A percentile compares a stretch with the other conserved stretches of the same genome.
Conservation (phyloP, 2,329 filamentous ascomycete genomes). For the Coniochaeta sp. region DNA sequence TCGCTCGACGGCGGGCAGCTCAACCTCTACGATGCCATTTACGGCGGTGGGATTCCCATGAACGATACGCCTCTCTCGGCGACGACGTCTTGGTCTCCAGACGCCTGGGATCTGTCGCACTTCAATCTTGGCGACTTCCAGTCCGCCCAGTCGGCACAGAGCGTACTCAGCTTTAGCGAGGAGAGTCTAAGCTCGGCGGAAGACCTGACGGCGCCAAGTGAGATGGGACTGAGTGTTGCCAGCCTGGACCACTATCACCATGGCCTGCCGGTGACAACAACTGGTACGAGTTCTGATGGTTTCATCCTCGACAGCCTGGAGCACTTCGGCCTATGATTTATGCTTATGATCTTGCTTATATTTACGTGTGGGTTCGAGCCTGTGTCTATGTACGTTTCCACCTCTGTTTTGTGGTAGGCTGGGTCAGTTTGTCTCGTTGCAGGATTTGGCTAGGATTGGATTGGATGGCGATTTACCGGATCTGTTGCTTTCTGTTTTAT, state of each 20-base stretch:
- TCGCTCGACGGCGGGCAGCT: conserved; percentile 72
- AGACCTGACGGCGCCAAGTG: conserved; percentile 34
- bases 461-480: background rate
- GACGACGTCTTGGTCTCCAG: conserved; percentile 44
- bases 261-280: conserved; percentile 14
- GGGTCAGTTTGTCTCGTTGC: background rate
- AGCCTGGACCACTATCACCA: conserved; percentile 24
- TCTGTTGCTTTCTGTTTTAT: background rate
- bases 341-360: background rate
- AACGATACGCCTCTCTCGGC: conserved; percentile 36
- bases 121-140: conserved; percentile 44
- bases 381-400: background rate
- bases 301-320: conserved; percentile 35
- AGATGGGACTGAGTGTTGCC: conserved; percentile 35
- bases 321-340: conserved; percentile 24
- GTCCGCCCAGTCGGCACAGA: conserved; percentile 36
- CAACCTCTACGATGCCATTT: conserved; percentile 81
- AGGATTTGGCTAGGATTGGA: background rate
- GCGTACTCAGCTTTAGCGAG: conserved; percentile 49
- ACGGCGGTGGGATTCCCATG: conserved; percentile 53
- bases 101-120: conserved; percentile 46
- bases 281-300: conserved; percentile 11
- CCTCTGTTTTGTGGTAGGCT: background rate
- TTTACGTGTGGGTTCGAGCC: background rate
- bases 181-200: conserved; percentile 51